These are phyloP conservation scores for Pichia manshurica DNA, from an alignment of 805 yeast genomes.

Conservation along the genomic window DNA sequence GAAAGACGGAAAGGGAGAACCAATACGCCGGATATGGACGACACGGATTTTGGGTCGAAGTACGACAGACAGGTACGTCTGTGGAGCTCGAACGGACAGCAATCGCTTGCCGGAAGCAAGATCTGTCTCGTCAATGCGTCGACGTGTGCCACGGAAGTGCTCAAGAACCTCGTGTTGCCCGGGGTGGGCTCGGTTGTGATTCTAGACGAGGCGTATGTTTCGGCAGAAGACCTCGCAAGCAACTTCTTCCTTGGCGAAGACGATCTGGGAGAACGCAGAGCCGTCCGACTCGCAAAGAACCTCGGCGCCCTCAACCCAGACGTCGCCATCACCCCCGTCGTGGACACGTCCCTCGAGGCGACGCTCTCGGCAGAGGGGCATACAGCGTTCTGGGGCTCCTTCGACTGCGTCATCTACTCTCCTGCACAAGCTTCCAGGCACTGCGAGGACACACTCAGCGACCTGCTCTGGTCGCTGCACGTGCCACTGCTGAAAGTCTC, in stretches of 20 bases:
- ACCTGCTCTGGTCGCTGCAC: conserved; percentile 34
- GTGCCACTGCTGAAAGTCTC: conserved; percentile 52
- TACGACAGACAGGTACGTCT: conserved; percentile 85
- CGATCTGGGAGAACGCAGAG: conserved; percentile 39
- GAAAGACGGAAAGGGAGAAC: no score
- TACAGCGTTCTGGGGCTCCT: conserved; percentile 40
- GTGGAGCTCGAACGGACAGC: conserved; percentile 81
- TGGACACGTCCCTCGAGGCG: conserved; percentile 14
- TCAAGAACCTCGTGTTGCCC: conserved; percentile 76
- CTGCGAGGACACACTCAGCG: conserved; percentile 1
- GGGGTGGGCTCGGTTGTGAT: conserved; percentile 59
- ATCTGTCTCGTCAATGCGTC: conserved; percentile 58
- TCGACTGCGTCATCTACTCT: conserved; percentile 41
- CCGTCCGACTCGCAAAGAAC: conserved; percentile 34
- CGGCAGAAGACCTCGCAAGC: conserved; percentile 40
- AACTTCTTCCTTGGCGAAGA: conserved; percentile 55
- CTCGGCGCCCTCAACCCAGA: conserved; percentile 59
- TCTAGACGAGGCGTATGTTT: conserved; percentile 41
- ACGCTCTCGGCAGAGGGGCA: conserved; percentile 2
- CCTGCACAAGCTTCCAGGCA: background rate
- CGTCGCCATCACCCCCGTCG: conserved; percentile 35
- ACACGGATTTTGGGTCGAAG: conserved; percentile 38
- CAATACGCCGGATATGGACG: no score
- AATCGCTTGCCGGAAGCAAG: conserved; percentile 46
- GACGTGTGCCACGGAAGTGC: conserved; percentile 55